A percentile compares a stretch with the other conserved stretches of the same genome.
Conservation (phyloP, 805 yeast species). For the Candida boleticola region DNA sequence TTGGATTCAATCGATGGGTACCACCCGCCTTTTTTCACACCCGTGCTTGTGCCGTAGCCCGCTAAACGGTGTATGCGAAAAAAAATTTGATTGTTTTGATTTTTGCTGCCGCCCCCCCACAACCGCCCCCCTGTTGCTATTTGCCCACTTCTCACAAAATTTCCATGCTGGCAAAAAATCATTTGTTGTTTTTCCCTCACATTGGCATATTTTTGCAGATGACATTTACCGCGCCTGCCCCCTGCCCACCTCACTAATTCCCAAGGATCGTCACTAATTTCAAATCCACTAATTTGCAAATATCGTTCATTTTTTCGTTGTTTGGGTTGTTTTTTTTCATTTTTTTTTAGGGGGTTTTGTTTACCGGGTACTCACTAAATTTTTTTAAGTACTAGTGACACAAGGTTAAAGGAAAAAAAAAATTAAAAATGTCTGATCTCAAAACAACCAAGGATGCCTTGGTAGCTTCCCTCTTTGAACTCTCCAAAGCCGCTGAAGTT, state of each 20-base stretch:
- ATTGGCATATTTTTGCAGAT: not conserved
- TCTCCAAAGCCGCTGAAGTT: constrained; percentile 83
- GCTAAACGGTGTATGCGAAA: no score
- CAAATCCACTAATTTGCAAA: constrained; percentile 1
- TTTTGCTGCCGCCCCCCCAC: no score
- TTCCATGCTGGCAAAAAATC: no score
- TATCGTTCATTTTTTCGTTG: not conserved
- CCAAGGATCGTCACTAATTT: constrained; percentile 1
- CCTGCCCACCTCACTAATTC: not conserved
- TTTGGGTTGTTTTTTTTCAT: not conserved
- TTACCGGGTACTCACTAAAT: constrained; percentile 1
- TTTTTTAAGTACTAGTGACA: not conserved
- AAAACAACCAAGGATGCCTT: constrained; percentile 24
- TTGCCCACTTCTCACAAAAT: no score
- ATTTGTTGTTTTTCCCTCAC: not conserved
- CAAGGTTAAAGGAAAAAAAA: not conserved
- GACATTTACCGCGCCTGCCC: not conserved
- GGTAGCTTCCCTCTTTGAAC: constrained; percentile 76
- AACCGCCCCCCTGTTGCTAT: not conserved
- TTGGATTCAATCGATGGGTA: no score
- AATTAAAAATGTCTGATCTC: constrained; percentile 16
- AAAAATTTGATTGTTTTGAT: no score
- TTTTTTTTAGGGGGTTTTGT: not conserved
- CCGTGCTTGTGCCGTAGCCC: no score
- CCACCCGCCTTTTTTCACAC: no score